Evolutionary conservation across 352 stramenopile genomes (phyloP).

Genomic region (Bremia lactucae): DNA sequence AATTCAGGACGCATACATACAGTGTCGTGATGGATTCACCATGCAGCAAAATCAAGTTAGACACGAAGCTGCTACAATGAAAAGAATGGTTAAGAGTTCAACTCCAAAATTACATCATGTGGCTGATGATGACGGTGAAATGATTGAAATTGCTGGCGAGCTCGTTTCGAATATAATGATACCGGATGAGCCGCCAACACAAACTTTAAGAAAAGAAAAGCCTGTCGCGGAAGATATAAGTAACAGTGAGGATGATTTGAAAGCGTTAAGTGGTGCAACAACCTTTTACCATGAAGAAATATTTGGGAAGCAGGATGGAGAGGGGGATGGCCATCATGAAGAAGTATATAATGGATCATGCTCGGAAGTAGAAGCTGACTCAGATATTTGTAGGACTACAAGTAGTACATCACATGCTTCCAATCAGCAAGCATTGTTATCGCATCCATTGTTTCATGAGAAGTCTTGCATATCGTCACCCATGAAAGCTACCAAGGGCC

Average conservation of each 20-base stretch:
- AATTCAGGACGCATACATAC: constrained; percentile 62
- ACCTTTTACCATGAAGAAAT: constrained; percentile 25
- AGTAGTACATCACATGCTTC: neutral
- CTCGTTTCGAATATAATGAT: constrained; percentile 31
- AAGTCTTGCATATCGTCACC: constrained; percentile 10
- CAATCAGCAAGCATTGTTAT: neutral
- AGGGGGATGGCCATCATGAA: constrained; percentile 5
- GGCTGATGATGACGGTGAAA: constrained; percentile 24
- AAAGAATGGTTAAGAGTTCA: constrained; percentile 16
- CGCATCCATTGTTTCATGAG: constrained; percentile 2
- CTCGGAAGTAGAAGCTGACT: constrained; percentile 7
- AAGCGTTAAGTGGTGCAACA: constrained; percentile 17
- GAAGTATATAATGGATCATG: constrained; percentile 5
- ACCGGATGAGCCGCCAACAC: constrained; percentile 3
- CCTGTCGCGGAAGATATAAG: constrained; percentile 6
- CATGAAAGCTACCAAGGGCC: constrained; percentile 8
- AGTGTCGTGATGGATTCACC: constrained; percentile 38
- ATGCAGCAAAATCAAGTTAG: constrained; percentile 47
- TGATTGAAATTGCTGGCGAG: constrained; percentile 26
- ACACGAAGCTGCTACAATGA: constrained; percentile 24
- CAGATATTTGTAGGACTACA: neutral
- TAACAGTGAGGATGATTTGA: constrained; percentile 19
- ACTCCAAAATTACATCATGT: constrained; percentile 24
- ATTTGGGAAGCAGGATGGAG: constrained; percentile 20
- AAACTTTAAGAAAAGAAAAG: constrained; percentile 5